Base-by-base conservation (phyloP, 805 yeast genomes). In the Kodamaea sagamina region DNA sequence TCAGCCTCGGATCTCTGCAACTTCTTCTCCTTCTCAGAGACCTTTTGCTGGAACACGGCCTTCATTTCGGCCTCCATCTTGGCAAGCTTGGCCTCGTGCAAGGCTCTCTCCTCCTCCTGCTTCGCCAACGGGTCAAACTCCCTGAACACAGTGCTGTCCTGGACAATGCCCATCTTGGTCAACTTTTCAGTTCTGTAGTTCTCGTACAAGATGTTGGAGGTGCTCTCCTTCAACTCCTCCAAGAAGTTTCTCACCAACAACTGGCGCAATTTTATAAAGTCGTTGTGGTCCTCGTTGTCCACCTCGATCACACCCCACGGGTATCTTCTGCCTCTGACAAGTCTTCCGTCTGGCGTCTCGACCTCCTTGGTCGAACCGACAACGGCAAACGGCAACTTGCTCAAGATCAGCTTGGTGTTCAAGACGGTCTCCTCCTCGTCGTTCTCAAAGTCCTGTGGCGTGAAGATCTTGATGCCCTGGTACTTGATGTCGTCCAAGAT, bases 281-380 rank as follows among this genome's bases (percentile, higher is more conserved):
- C 99, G 64, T 89, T 86, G 63, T 93, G 97, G 44, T 82, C 81
- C 69, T 88, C 93, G 63, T 93, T 92, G 64, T 89, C 97, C 54
- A 93, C 90, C 68, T 93, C 97, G 57, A 93, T 86, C 16, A 86
- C 75, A 53, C 98, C 98, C 99, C 99, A 93, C 48, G 98, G 97
- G 64, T 92, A 92, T 49, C 79, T 72, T 69, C 99, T 86, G 53
- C 96, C 97, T 65, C 97, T 82, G 35, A 90, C 95, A 34, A 62
- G 52, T 62, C 87, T 78, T 32, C 97, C 97, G 59, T 86, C 93
- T 32, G 75, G 62, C 36, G 78, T 75, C 54, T 82, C 82, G 26
- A 86, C 82, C 49, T 80, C 81, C 46, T 71, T 68, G 16, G 93
- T 86, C 16, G 97, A 88, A 16, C 97, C 99, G 42, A 93, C 86